Conservation (phyloP, 805 yeast species). For the Barnettozyma californica region DNA sequence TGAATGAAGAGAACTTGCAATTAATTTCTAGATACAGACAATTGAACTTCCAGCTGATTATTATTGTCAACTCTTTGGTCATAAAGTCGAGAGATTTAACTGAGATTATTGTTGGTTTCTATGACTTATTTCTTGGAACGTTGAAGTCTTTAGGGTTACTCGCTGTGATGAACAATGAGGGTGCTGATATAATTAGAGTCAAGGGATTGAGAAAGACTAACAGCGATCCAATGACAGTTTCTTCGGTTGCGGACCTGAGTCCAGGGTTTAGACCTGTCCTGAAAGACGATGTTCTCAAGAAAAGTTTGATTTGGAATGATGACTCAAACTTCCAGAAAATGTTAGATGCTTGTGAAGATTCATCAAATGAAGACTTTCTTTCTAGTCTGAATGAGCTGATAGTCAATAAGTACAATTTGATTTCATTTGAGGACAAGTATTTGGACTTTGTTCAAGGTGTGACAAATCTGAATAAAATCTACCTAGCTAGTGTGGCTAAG, state of each 20-base stretch:
- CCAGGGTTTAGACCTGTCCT: conserved; percentile 35
- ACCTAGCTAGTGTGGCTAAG: conserved; percentile 48
- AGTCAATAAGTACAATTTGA: conserved; percentile 19
- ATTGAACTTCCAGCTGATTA: conserved; percentile 27
- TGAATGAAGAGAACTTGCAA: conserved; percentile 23
- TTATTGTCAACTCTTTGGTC: conserved; percentile 26
- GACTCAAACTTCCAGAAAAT: conserved; percentile 20
- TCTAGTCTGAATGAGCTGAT: conserved; percentile 14
- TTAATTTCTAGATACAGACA: conserved; percentile 18
- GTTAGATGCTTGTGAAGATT: conserved; percentile 9
- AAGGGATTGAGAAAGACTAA: conserved; percentile 61
- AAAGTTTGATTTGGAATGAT: conserved; percentile 44
- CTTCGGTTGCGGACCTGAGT: conserved; percentile 30
- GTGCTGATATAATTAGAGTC: conserved; percentile 60
- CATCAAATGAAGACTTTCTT: conserved; percentile 13
- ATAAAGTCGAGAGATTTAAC: conserved; percentile 40
- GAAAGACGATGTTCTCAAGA: conserved; percentile 31
- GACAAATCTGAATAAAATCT: conserved; percentile 26
- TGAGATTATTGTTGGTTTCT: conserved; percentile 28
- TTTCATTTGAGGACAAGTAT: conserved; percentile 24
- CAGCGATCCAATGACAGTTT: conserved; percentile 25
- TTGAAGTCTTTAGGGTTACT: conserved; percentile 58
- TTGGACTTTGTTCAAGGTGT: conserved; percentile 18
- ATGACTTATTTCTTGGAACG: conserved; percentile 17
- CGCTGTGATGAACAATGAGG: conserved; percentile 34